Conservation (phyloP, 306 rosid species). For the Pterocarpus macrocarpus region DNA sequence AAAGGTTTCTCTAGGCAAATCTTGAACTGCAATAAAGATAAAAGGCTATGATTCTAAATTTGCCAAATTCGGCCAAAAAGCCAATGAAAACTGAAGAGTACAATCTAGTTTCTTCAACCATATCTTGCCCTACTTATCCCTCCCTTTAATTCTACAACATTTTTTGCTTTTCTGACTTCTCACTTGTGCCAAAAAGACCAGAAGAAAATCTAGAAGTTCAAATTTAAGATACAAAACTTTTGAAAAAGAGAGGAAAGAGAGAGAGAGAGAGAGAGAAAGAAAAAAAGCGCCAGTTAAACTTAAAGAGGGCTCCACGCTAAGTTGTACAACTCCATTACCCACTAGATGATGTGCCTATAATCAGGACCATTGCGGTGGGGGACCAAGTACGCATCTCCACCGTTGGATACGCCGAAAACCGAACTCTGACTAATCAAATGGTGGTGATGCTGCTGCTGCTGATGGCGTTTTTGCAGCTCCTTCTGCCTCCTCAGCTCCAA, state of each 20-base stretch:
- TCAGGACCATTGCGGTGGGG: constrained; percentile 65
- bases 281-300: constrained; percentile 26
- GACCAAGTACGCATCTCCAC: constrained; percentile 76
- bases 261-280: neutral
- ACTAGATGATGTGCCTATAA: constrained; percentile 71
- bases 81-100: constrained; percentile 21
- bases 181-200: constrained; percentile 13
- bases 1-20: neutral
- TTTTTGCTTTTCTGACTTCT: neutral
- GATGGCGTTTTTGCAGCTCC: constrained; percentile 44
- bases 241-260: neutral
- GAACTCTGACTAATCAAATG: constrained; percentile 39
- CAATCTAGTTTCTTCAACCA: constrained; percentile 34
- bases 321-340: constrained; percentile 52
- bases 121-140: constrained; percentile 19
- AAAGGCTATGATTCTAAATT: constrained; percentile 44
- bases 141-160: constrained; percentile 47
- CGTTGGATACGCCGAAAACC: constrained; percentile 83
- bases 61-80: constrained; percentile 61
- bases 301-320: constrained; percentile 48
- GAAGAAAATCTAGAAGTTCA: constrained; percentile 50
- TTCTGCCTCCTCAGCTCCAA: constrained; percentile 76
- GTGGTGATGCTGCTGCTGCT: constrained; percentile 60
- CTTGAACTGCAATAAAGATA: neutral
- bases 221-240: constrained; percentile 53